Evolutionary conservation across 495 filamentous ascomycete species (phyloP).

Genomic region (Pyrenula massariospora): DNA sequence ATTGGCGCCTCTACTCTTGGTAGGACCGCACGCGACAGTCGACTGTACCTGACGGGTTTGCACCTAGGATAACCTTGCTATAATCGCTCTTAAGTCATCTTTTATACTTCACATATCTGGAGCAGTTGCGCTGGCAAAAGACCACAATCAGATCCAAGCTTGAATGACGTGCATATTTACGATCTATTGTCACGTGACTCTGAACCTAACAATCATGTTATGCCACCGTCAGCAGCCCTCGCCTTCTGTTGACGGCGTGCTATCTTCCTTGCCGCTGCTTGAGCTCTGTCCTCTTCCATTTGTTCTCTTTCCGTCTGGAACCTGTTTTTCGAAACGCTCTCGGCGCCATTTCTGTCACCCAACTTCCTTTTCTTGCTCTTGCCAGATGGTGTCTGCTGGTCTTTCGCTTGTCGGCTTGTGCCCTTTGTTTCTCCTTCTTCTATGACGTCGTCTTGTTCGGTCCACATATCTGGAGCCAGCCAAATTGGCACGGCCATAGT

Average conservation of each 20-base stretch:
- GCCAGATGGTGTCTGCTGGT: slow-evolving; percentile 46
- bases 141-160: too few relatives aligned
- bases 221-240: slow-evolving; percentile 30
- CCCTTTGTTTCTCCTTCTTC: slow-evolving; percentile 45
- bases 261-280: slow-evolving; percentile 44
- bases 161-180: too few relatives aligned
- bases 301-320: slow-evolving; percentile 12
- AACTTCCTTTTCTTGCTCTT: slow-evolving; percentile 45
- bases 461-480: slow-evolving; percentile 83
- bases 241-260: slow-evolving; percentile 43
- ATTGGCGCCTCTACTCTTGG: background rate
- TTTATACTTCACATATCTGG: too few relatives aligned
- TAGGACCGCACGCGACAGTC: background rate
- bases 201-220: too few relatives aligned
- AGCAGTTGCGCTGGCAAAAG: too few relatives aligned
- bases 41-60: background rate
- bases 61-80: background rate
- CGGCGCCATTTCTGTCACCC: slow-evolving; percentile 27
- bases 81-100: slow-evolving; percentile 4
- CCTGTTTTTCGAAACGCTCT: slow-evolving; percentile 10
- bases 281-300: slow-evolving; percentile 36
- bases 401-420: slow-evolving; percentile 55
- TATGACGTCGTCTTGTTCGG: slow-evolving; percentile 66
- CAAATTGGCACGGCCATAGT: slow-evolving; percentile 84
- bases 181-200: too few relatives aligned